phyloP scores from a whole-genome alignment of 1,284 basidiomycete genomes.

The Ceratorhiza oryzae-sativae region DNA sequence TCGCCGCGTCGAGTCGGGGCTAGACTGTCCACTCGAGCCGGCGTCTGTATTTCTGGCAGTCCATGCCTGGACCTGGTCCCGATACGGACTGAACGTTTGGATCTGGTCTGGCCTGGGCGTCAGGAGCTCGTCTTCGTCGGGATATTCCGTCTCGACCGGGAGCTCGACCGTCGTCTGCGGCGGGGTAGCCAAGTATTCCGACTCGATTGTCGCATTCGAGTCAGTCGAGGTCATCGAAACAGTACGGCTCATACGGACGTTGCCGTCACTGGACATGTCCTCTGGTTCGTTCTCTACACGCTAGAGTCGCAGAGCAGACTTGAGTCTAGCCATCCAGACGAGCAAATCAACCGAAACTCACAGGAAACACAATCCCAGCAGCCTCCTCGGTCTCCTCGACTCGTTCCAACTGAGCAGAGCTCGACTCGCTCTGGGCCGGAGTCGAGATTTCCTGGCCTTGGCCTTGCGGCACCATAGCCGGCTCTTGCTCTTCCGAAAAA shows the following conservation, averaged over 20 bases:
- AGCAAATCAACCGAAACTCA: neutral
- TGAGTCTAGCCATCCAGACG: neutral
- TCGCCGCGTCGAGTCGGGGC: neutral
- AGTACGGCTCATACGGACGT: neutral
- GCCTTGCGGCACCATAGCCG: neutral
- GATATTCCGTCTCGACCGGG: slow-evolving; percentile 14
- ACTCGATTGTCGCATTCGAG: slow-evolving; percentile 8
- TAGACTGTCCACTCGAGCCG: neutral
- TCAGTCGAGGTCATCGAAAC: slow-evolving; percentile 29
- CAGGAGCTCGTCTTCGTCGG: neutral
- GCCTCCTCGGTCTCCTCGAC: neutral
- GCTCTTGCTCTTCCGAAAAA: neutral
- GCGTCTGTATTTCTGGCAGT: neutral
- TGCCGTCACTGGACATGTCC: neutral
- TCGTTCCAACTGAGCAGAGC: too few species aligned
- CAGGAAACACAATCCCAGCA: neutral
- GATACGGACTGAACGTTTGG: neutral
- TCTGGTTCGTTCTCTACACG: neutral
- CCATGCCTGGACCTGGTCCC: neutral
- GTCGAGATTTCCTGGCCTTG: neutral
- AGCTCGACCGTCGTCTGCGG: slow-evolving; percentile 1
- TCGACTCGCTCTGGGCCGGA: neutral
- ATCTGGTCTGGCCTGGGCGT: slow-evolving; percentile 17
- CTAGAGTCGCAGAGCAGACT: neutral
- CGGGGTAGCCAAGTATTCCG: slow-evolving; percentile 20